Base-by-base conservation (phyloP, 164 flowering plant genomes). In the Saururus chinensis region DNA sequence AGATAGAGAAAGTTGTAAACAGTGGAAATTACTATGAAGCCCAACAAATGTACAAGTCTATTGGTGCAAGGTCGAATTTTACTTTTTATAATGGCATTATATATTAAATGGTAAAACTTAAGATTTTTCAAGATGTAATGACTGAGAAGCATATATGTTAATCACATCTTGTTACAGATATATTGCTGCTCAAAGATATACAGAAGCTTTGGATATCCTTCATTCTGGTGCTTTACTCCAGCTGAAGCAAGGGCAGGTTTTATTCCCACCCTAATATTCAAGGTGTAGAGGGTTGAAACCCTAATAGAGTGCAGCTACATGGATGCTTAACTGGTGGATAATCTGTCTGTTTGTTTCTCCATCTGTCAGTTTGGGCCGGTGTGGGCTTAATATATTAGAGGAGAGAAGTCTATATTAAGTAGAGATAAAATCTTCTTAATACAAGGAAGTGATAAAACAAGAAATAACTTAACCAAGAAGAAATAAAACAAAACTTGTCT, bases 31-130 rank as follows among this genome's bases (percentile, higher is more conserved):
- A 49, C 60, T 92, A 92, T 80, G 96, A 86, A 65, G 98, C 93
- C 67, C 96, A 87, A 62, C 98, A 89, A 77, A 87, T 92, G 95
- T 92, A 89, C 76, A 89, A 89, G 75, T 78, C 96, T 45, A 77
- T 69, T 53, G 72, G 79, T 62, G 82, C 95, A 57, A 86, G 96
- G 98, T 75, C 45, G 37, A 45, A n/a, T 21, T 26, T 24, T 12
- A 25, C 11, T 20, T 35, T 35, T 25, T 19, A 0, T 21, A 23
- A 22, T 6, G 26, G 4, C 14, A 6, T 48, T 62, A 3, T 61
- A 22, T 54, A n/a, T 42, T 10, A 9, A 10, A 10, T 10, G 49
- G 1, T 42, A 10, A 10, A 42, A 42, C 12, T 42, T 9, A 1
- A 42, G 12, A 10, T 10, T 42, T 42, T 9, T 4, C 17, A 10